Conservation (phyloP, 2,329 filamentous ascomycete species). For the Ophiostoma sp. region DNA sequence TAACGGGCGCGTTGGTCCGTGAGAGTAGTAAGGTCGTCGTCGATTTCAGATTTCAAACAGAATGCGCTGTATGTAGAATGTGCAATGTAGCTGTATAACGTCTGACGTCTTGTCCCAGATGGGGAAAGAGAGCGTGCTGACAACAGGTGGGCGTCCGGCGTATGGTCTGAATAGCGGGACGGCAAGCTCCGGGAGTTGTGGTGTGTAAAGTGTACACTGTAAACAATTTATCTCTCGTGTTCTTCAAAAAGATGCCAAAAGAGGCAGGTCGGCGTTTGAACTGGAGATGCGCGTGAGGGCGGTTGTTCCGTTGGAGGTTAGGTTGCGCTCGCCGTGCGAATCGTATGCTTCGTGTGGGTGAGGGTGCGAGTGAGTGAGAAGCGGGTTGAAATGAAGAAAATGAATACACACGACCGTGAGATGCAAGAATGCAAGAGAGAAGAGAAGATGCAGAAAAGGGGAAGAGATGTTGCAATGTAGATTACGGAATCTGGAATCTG, state of each 20-base stretch:
- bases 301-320: background rate
- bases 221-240: background rate
- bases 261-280: background rate
- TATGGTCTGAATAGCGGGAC: background rate
- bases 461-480: background rate
- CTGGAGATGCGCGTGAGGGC: background rate
- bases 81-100: background rate
- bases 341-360: background rate
- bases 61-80: background rate
- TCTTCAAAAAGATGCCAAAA: background rate
- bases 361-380: background rate
- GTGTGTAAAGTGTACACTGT: background rate
- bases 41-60: background rate
- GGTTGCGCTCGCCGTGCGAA: background rate
- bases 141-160: background rate
- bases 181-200: background rate
- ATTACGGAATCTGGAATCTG: background rate
- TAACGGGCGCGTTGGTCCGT: background rate
- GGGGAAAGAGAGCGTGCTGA: background rate
- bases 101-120: background rate
- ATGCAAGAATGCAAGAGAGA: background rate
- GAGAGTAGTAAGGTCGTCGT: background rate
- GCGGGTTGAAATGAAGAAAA: background rate
- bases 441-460: background rate
- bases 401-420: background rate